Base-by-base conservation (phyloP, 495 filamentous ascomycete species). In the Neurospora pannonica region DNA sequence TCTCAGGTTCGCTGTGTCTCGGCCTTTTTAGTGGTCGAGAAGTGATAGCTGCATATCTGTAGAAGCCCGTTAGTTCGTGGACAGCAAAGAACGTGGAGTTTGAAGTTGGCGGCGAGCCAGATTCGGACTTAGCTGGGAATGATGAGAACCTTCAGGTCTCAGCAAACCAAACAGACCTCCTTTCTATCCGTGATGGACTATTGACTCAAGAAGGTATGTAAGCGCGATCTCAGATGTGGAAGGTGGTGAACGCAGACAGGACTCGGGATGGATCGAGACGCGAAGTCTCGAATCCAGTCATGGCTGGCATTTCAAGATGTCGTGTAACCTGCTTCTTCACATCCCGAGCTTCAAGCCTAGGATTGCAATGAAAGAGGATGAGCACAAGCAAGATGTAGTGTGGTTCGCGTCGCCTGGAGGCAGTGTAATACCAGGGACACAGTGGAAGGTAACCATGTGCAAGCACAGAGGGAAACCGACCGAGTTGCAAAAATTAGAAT, bases 351-450 rank as follows among this genome's bases (percentile, higher is more conserved):
- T 36, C 13, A 19, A 67, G 54, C 54, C 54, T 28, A 34, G 28
- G 54, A 34, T 34, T 67, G 54, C 31, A 67, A 67, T 67, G 54
- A 67, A 62, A 67, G 48, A 67, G 54, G 54, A 5, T 36, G 54
- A 67, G 54, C 24, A 31, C 31, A 31, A 67, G 28, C 54, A 67
- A 67, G 13, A 67, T 67, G 54, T 34, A 67, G 54, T 60, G 28
- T 60, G 54, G 80, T 90, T 95, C 91, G 93, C 93, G 88, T 94
- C 92, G 83, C 89, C 89, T 86, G 88, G 90, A 89, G 89, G 85
- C 90, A 94, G 92, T 95, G 93, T 90, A 90, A 94, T 91, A 91
- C 92, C 89, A 85, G 89, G 89, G 90, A 94, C 92, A 94, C 93
- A 84, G 88, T 94, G 92, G 82, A 74, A 79, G 80, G 54, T 77